Evolutionary conservation across 202 grass and related monocot species (phyloP).

Genomic region (Carex arenaria): DNA sequence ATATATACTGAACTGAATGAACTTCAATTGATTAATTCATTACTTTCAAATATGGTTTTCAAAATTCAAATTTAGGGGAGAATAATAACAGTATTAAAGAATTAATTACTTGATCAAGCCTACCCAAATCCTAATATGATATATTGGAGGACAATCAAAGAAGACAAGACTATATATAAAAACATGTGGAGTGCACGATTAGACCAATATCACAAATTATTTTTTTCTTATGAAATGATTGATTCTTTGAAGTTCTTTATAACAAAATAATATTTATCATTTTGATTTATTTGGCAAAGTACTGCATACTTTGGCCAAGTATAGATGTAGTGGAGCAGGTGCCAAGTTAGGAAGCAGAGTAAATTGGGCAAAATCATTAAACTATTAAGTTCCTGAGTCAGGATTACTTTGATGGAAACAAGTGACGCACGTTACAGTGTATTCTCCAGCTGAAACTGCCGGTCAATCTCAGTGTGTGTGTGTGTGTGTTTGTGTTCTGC

Average conservation of each 20-base stretch:
- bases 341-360: constrained; percentile 47
- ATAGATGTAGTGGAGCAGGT: constrained; percentile 53
- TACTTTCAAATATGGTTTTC: too few relatives aligned
- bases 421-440: constrained; percentile 59
- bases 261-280: background rate
- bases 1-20: background rate
- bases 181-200: background rate
- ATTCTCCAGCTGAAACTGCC: background rate
- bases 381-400: constrained; percentile 53
- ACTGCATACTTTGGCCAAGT: constrained; percentile 64
- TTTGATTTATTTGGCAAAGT: constrained; percentile 21
- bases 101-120: too few relatives aligned
- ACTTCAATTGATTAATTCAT: background rate
- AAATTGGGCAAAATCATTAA: constrained; percentile 58
- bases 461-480: background rate
- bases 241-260: background rate
- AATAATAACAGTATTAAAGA: too few relatives aligned
- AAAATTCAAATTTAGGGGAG: too few relatives aligned
- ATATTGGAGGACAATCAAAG: too few relatives aligned
- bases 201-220: too few relatives aligned
- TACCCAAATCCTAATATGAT: too few relatives aligned
- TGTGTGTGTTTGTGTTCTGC: background rate
- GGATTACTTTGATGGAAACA: constrained; percentile 57
- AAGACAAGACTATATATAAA: too few relatives aligned
- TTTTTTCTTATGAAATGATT: background rate